Conservation (phyloP, 2,329 filamentous ascomycete genomes). For the Aspergillus hortae region DNA sequence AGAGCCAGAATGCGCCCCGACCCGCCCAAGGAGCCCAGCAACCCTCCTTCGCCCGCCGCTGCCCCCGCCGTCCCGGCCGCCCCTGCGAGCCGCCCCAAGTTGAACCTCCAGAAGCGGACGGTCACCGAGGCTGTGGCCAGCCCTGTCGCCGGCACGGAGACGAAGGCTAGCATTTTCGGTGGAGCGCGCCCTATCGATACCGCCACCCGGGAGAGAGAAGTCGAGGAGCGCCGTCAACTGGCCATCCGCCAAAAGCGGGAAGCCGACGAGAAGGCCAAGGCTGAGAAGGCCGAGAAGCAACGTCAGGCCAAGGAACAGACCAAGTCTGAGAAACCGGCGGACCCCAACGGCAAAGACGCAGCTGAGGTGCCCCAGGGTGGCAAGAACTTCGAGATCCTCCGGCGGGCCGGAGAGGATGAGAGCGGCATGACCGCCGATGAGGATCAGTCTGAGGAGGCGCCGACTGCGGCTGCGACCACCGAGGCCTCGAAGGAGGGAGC, state of each 20-base stretch:
- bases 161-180: slow-evolving; percentile 91
- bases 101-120: slow-evolving; percentile 89
- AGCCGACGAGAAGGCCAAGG: slow-evolving; percentile 79
- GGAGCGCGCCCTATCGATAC: slow-evolving; percentile 93
- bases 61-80: slow-evolving; percentile 58
- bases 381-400: slow-evolving; percentile 55
- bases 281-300: slow-evolving; percentile 63
- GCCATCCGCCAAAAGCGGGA: slow-evolving; percentile 78
- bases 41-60: slow-evolving; percentile 68
- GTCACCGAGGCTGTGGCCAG: slow-evolving; percentile 68
- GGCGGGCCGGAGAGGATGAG: slow-evolving; percentile 47
- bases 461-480: slow-evolving; percentile 43
- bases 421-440: slow-evolving; percentile 49
- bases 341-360: slow-evolving; percentile 40
- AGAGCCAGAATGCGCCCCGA: slow-evolving; percentile 89
- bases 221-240: slow-evolving; percentile 81
- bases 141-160: slow-evolving; percentile 51
- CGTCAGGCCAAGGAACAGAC: slow-evolving; percentile 43
- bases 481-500: slow-evolving; percentile 53
- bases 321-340: slow-evolving; percentile 33
- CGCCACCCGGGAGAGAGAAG: slow-evolving; percentile 78
- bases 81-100: slow-evolving; percentile 66
- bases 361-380: slow-evolving; percentile 41
- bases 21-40: slow-evolving; percentile 67
- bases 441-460: slow-evolving; percentile 47